Conservation (phyloP, 2,329 filamentous ascomycete species). For the Colletotrichum melonis region DNA sequence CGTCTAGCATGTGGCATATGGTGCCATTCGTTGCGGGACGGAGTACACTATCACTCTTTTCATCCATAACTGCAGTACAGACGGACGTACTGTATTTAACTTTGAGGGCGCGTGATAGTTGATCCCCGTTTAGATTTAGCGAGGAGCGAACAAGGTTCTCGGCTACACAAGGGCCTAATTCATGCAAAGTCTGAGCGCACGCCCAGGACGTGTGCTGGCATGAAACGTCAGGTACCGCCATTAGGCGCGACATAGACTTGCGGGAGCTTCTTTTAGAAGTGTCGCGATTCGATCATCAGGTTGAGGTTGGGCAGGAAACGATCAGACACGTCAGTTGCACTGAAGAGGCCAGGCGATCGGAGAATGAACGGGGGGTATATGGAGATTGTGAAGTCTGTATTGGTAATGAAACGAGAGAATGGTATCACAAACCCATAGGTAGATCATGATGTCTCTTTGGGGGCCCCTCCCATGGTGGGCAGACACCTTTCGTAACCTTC, state of each 20-base stretch:
- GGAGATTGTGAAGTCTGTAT: neutral
- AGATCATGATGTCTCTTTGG: neutral
- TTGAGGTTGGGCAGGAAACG: neutral
- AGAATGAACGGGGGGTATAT: too few relatives aligned
- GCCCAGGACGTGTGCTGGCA: neutral
- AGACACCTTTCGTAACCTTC: neutral
- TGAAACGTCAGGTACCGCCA: constrained; percentile 9
- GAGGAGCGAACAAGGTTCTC: neutral
- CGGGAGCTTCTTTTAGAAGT: neutral
- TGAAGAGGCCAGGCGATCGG: neutral
- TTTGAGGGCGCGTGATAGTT: neutral
- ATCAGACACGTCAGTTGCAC: neutral
- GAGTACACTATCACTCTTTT: neutral
- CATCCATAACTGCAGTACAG: neutral
- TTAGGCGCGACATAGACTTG: neutral
- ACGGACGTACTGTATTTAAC: neutral
- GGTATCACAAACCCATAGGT: constrained; percentile 21
- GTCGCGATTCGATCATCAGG: neutral
- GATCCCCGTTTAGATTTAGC: neutral
- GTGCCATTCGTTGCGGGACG: constrained; percentile 11
- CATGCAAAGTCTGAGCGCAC: constrained; percentile 14
- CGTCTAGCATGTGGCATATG: neutral
- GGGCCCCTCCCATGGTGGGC: neutral
- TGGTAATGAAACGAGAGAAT: constrained; percentile 15
- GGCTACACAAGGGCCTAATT: neutral